These are phyloP conservation scores for Malassezia restricta DNA, from an alignment of 1,284 basidiomycete species.

Conservation along the genomic window DNA sequence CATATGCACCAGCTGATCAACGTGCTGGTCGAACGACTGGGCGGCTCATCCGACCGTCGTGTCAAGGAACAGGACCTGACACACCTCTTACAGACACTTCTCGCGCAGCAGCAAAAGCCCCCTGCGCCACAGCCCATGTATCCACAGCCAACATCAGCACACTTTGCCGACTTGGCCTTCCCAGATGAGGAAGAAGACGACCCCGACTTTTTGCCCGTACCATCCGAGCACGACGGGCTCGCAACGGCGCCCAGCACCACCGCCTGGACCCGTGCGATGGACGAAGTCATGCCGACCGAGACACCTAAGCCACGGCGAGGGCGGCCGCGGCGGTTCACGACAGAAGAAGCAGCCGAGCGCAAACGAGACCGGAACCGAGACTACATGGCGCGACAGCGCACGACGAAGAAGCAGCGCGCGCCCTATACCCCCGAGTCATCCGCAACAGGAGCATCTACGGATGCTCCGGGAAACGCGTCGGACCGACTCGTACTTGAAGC, in stretches of 20 bases:
- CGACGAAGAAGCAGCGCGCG: conserved; percentile 10
- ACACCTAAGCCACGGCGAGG: not conserved
- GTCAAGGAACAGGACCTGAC: conserved; percentile 31
- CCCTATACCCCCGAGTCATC: conserved; percentile 17
- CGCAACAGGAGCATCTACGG: conserved; percentile 5
- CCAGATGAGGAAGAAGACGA: conserved; percentile 34
- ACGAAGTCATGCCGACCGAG: conserved; percentile 19
- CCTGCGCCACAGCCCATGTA: not conserved
- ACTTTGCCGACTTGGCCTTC: conserved; percentile 26
- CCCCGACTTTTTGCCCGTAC: conserved; percentile 27
- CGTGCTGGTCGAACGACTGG: conserved; percentile 22
- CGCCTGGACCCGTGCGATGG: conserved; percentile 31
- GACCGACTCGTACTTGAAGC: conserved; percentile 23
- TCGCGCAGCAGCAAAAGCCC: conserved; percentile 22
- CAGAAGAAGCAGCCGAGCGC: conserved; percentile 12
- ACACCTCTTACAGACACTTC: conserved; percentile 25
- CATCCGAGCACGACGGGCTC: conserved; percentile 21
- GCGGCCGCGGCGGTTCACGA: conserved; percentile 9
- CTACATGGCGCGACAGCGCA: conserved; percentile 13
- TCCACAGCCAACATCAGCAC: not conserved
- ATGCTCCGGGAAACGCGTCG: conserved; percentile 6
- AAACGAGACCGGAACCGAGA: conserved; percentile 13
- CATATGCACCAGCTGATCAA: conserved; percentile 18
- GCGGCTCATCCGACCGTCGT: conserved; percentile 17
- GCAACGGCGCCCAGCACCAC: conserved; percentile 24